Evolutionary conservation across 2,329 filamentous ascomycete genomes (phyloP), one percentile per base, ranked within the genome.

Genomic region (Penicillium capsulatum): DNA sequence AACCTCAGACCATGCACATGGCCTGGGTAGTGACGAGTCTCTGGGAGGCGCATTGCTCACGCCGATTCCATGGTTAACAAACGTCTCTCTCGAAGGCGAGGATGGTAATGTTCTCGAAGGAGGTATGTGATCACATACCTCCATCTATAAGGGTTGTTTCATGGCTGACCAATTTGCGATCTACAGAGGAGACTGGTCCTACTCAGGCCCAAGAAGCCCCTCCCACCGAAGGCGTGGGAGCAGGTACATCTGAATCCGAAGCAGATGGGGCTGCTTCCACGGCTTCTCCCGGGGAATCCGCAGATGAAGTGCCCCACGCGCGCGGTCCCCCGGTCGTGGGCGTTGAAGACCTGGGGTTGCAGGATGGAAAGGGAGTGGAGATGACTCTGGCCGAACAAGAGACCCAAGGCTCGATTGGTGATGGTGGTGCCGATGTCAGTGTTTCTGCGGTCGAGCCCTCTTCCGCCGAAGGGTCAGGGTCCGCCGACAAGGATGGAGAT

Each of bases 31-130:
- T 34, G 91, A 97, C 55, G 91, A 96, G 61, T 84, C 84, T 9
- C 71, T 97, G 1, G 91, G 91, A 15, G 92, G 92, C 5, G 92
- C 92, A 0, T 73, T 96, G 13, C 73, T 98, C 34, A 97, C 91
- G 1, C 92, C 91, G 1, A 97, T 98, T 41, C 86, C 90, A 0
- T 98, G 92, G 92, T 70, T 97, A 35, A 73, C 58, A 42, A 62
- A 65, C 52, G 33, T 52, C 22, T 59, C 60, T 1, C 54, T 63
- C 1, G 61, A 55, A 13, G 49, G 45, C 17, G 60, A 54, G 11
- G 44, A 45, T 10, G 42, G 39, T 14, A 36, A 40, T 44, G 40
- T 40, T 31, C 30, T 58, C 17, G 40, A 41, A 28, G 47, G 51
- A 19, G 47, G 58, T 59, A 52, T 6, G 31, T 47, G 7, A 11